Evolutionary conservation across 1,284 basidiomycete species (phyloP).

Genomic region (Ceratobasidium sp.): DNA sequence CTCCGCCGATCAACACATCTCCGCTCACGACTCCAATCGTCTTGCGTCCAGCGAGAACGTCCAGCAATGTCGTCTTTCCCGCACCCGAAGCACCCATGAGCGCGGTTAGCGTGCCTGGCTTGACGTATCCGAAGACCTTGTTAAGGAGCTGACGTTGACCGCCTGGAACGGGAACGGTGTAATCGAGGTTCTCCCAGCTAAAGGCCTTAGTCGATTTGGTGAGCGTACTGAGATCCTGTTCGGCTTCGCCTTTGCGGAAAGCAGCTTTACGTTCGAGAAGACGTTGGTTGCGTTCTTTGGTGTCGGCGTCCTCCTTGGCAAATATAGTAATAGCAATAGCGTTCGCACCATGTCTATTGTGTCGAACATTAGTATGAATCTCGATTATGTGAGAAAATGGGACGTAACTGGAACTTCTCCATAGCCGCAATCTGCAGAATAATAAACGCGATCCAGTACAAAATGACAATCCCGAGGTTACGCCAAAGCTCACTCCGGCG

Average conservation of each 20-base stretch:
- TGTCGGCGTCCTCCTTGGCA: conserved; percentile 78
- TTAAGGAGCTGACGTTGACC: conserved; percentile 65
- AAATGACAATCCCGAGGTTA: conserved; percentile 61
- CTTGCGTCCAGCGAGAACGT: conserved; percentile 68
- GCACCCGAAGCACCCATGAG: conserved; percentile 72
- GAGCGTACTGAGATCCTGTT: conserved; percentile 36
- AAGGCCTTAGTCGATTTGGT: conserved; percentile 56
- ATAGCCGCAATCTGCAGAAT: conserved; percentile 71
- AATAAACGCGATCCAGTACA: conserved; percentile 78
- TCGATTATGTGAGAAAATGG: not conserved
- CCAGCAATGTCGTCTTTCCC: conserved; percentile 66
- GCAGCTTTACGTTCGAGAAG: conserved; percentile 69
- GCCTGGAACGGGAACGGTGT: conserved; percentile 66
- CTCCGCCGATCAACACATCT: conserved; percentile 67
- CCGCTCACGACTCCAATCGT: conserved; percentile 65
- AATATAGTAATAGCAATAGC: conserved; percentile 71
- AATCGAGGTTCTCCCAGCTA: conserved; percentile 63
- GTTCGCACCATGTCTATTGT: conserved; percentile 66
- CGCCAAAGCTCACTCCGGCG: conserved; percentile 57
- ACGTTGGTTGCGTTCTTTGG: conserved; percentile 73
- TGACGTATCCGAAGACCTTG: conserved; percentile 69
- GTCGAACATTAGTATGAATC: not conserved
- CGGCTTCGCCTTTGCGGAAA: conserved; percentile 32
- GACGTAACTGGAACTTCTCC: conserved; percentile 73
- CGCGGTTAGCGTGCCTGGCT: conserved; percentile 68